Conservation (phyloP, 331 rosid genomes). For the Acacia pycnantha region DNA sequence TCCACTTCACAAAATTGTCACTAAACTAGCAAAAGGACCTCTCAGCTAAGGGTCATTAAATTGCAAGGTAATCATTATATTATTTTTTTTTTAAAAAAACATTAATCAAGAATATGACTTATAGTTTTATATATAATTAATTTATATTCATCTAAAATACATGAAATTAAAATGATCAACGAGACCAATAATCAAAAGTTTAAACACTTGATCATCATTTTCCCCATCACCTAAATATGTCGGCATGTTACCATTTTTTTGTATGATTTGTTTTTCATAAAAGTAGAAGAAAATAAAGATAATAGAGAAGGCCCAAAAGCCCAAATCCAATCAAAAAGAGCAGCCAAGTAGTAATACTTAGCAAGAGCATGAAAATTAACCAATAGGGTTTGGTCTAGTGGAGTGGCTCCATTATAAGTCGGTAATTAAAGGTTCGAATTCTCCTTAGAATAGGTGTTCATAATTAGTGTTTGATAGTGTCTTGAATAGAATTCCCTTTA, state of each 20-base stretch:
- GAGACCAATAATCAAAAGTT: conserved; percentile 22
- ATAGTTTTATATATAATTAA: background rate
- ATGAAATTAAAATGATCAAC: conserved; percentile 21
- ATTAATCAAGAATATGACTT: background rate
- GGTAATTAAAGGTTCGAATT: no score
- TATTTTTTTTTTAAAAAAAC: no score
- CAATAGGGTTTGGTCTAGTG: no score
- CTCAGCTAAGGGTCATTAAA: background rate
- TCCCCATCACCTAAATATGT: conserved; percentile 19
- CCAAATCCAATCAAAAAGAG: conserved; percentile 26
- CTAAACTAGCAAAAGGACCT: background rate
- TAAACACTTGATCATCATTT: conserved; percentile 18
- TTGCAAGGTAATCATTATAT: background rate
- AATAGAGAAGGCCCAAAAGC: background rate
- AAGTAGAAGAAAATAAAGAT: background rate
- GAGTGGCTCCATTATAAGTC: no score
- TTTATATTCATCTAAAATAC: background rate
- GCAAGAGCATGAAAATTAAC: background rate
- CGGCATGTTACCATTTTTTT: background rate
- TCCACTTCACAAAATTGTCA: background rate
- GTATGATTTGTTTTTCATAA: background rate
- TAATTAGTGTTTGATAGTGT: no score
- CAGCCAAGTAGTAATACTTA: conserved; percentile 8
- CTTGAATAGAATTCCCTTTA: no score
- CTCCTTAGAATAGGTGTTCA: no score